Percentiles rank a stretch among this genome's conserved stretches.
Conservation (phyloP, 2,329 filamentous ascomycete species). For the Stachybotrys elegans region DNA sequence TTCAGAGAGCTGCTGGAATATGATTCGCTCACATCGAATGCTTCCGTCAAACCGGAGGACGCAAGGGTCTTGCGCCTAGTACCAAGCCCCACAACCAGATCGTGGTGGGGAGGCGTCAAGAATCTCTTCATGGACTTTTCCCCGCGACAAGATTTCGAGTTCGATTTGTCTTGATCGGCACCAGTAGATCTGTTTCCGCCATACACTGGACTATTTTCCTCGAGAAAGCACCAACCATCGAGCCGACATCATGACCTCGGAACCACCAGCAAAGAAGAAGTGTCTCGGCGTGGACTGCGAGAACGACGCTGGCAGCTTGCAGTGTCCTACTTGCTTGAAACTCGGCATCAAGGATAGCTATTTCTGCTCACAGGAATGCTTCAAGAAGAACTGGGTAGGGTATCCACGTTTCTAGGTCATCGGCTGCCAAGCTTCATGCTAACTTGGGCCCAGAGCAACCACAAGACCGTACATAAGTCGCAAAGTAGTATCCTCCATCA, state of each 20-base stretch:
- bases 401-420: too few species aligned
- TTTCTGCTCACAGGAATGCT: slow-evolving; percentile 98
- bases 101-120: too few species aligned
- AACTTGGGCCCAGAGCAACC: slow-evolving; percentile 68
- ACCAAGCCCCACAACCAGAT: too few species aligned
- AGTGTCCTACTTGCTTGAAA: slow-evolving; percentile 95
- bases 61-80: too few species aligned
- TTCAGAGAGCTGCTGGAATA: too few species aligned
- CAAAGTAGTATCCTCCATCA: slow-evolving; percentile 70
- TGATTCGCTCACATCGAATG: too few species aligned
- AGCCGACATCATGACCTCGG: slow-evolving; percentile 37
- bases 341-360: slow-evolving; percentile 81
- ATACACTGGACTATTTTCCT: slow-evolving; percentile 59
- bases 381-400: slow-evolving; percentile 97
- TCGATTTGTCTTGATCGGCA: too few species aligned
- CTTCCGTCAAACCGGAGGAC: too few species aligned
- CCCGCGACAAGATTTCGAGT: too few species aligned
- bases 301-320: slow-evolving; percentile 78
- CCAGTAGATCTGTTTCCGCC: too few species aligned
- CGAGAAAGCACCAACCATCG: background rate
- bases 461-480: slow-evolving; percentile 70
- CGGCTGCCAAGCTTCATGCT: too few species aligned
- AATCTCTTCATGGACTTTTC: too few species aligned
- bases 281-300: slow-evolving; percentile 80
- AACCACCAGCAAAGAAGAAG: slow-evolving; percentile 55